Evolutionary conservation across 2,329 filamentous ascomycete species (phyloP).

Genomic region (Leptodontidium sp.): DNA sequence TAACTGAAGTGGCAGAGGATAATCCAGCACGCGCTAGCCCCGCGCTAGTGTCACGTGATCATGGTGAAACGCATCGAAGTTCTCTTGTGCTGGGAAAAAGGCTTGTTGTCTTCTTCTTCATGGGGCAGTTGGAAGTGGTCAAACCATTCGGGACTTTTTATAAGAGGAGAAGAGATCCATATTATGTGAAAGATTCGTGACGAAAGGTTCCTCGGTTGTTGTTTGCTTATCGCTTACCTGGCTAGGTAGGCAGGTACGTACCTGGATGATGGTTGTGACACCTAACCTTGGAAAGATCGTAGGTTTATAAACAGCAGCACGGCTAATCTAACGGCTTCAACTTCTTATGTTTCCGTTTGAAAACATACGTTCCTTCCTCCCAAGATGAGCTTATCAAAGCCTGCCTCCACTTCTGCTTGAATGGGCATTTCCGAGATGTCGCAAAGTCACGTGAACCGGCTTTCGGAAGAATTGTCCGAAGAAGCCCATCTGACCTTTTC

Average conservation of each 20-base stretch:
- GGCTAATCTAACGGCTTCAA: too few relatives aligned
- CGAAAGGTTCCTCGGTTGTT: neutral
- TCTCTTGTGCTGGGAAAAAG: neutral
- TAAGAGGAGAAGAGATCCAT: too few relatives aligned
- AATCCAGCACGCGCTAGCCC: neutral
- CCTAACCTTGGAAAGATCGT: too few relatives aligned
- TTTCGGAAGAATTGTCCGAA: neutral
- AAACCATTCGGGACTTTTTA: neutral
- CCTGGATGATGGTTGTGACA: too few relatives aligned
- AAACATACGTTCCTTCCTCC: neutral
- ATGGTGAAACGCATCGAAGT: slow-evolving; percentile 1
- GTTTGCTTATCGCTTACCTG: neutral
- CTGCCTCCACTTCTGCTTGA: neutral
- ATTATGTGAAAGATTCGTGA: too few relatives aligned
- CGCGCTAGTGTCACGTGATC: slow-evolving; percentile 6
- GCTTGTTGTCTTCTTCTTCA: neutral
- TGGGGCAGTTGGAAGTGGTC: neutral
- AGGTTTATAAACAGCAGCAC: too few relatives aligned
- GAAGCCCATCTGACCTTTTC: slow-evolving; percentile 9
- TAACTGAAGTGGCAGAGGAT: slow-evolving; percentile 12
- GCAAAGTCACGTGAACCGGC: slow-evolving; percentile 3
- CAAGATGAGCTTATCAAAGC: neutral
- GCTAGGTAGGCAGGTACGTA: too few relatives aligned
- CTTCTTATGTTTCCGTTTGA: neutral
- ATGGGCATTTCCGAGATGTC: neutral